Evolutionary conservation across 2,329 filamentous ascomycete genomes (phyloP).

Genomic region (Alternaria gaisen): DNA sequence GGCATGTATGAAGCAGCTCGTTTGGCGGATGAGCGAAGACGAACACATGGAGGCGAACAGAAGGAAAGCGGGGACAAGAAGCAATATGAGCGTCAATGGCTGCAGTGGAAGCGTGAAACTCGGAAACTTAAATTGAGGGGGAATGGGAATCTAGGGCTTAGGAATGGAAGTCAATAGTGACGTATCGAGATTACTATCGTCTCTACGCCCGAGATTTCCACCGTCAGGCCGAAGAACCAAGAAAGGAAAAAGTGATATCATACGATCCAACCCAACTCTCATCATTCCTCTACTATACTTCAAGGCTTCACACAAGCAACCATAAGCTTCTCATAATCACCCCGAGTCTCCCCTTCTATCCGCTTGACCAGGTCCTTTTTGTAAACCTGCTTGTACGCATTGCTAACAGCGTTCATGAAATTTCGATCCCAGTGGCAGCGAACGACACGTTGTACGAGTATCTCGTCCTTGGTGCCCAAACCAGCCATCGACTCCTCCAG

Average conservation of each 20-base stretch:
- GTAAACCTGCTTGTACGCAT: conserved; percentile 77
- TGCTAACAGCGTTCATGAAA: conserved; percentile 79
- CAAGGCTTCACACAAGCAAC: conserved; percentile 66
- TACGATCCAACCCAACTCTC: background rate
- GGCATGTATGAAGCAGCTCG: background rate
- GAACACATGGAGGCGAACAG: background rate
- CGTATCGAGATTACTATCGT: background rate
- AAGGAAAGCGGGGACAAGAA: background rate
- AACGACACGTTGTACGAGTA: conserved; percentile 80
- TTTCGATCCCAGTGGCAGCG: conserved; percentile 83
- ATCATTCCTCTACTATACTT: background rate
- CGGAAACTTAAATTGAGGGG: background rate
- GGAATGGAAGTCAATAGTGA: background rate
- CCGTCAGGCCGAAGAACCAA: background rate
- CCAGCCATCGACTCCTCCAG: conserved; percentile 91
- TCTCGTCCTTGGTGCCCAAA: conserved; percentile 82
- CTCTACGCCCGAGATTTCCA: background rate
- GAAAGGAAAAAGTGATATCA: conserved; percentile 8
- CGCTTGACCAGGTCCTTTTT: conserved; percentile 71
- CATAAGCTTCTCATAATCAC: conserved; percentile 81
- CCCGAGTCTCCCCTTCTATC: conserved; percentile 83
- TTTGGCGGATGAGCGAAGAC: background rate
- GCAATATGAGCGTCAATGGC: background rate
- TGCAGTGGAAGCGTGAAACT: background rate
- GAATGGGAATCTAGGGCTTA: background rate